Conservation (phyloP, 1,284 basidiomycete species). For the Trametes polyzona region DNA sequence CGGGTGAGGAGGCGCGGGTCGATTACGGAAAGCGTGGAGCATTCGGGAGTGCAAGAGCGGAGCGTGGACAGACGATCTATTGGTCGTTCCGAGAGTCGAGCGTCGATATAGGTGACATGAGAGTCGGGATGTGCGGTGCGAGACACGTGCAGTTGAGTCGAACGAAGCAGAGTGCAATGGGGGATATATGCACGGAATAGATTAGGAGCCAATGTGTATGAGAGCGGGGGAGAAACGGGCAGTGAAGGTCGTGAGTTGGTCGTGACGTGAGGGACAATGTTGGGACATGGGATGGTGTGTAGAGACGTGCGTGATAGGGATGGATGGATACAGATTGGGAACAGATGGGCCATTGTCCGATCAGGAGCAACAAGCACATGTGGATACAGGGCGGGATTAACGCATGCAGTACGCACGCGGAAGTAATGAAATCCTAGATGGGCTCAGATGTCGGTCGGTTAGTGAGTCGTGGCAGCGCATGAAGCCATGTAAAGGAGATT, state of each 20-base stretch:
- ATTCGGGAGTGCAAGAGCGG: conserved; percentile 1
- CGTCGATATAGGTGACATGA: conserved; percentile 13
- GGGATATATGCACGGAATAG: conserved; percentile 25
- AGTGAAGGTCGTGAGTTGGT: conserved; percentile 29
- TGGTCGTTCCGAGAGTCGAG: conserved; percentile 13
- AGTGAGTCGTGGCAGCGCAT: conserved; percentile 18
- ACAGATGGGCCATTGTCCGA: conserved; percentile 21
- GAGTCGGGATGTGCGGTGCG: background rate
- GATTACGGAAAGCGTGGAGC: conserved; percentile 6
- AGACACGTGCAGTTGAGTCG: background rate
- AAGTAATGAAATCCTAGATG: conserved; percentile 6
- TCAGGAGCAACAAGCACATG: conserved; percentile 14
- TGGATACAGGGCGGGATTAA: conserved; percentile 24
- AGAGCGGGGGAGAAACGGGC: background rate
- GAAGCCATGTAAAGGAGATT: conserved; percentile 28
- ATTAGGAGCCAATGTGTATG: conserved; percentile 18
- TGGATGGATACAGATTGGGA: conserved; percentile 23
- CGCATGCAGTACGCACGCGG: conserved; percentile 1
- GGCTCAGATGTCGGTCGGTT: conserved; percentile 17
- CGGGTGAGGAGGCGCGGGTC: background rate
- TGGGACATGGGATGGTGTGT: conserved; percentile 10
- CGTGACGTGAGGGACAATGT: conserved; percentile 18
- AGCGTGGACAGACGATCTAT: conserved; percentile 13
- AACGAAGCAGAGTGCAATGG: background rate
- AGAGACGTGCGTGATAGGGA: conserved; percentile 10